These are phyloP conservation scores for Diospyros lotus DNA, from an alignment of 148 eudicot species.

Conservation along the genomic window DNA sequence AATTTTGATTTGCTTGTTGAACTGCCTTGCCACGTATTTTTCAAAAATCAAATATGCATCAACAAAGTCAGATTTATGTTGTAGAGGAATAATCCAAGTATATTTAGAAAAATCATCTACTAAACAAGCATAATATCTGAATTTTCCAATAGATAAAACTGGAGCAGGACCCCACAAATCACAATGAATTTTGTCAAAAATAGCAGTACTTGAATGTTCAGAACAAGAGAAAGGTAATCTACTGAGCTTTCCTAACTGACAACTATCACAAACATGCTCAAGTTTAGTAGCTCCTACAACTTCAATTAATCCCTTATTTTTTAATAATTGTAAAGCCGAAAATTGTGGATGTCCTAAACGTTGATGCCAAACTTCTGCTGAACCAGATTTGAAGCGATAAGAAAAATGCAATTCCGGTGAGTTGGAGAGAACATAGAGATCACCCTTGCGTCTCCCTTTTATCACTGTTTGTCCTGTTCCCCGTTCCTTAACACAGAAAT, in stretches of 20 bases:
- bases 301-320: not conserved
- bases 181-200: conserved; percentile 14
- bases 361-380: not conserved
- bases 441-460: not conserved
- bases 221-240: not conserved
- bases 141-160: conserved; percentile 8
- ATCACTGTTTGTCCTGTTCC: not conserved
- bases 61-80: too few relatives aligned
- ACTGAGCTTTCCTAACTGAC: conserved; percentile 1
- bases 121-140: conserved; percentile 7
- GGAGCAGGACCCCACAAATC: conserved; percentile 17
- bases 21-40: too few relatives aligned
- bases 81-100: too few relatives aligned
- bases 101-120: too few relatives aligned
- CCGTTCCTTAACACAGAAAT: conserved; percentile 10
- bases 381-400: not conserved
- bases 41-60: too few relatives aligned
- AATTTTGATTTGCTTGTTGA: conserved; percentile 11
- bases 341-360: not conserved
- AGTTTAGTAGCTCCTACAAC: not conserved
- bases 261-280: conserved; percentile 4
- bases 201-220: not conserved
- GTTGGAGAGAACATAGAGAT: not conserved
- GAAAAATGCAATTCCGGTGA: not conserved
- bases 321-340: not conserved